Conservation (phyloP, 495 filamentous ascomycete genomes). For the Echria macrotheca region DNA sequence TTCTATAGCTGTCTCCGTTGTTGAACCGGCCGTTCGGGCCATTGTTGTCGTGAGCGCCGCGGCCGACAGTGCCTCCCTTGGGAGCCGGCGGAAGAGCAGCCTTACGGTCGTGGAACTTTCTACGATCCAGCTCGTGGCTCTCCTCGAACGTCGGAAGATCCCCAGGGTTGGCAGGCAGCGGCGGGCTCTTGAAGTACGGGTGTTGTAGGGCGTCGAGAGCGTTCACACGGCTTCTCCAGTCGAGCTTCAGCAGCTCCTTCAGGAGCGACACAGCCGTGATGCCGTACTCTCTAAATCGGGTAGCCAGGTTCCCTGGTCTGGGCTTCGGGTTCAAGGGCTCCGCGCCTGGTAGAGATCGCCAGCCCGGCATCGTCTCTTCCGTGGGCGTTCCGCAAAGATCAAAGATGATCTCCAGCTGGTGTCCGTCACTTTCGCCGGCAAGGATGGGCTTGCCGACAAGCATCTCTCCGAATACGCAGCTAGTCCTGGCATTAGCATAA, state of each 20-base stretch:
- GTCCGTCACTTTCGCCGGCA: conserved; percentile 76
- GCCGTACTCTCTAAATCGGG: conserved; percentile 64
- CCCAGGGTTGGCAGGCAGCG: conserved; percentile 71
- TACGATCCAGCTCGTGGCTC: conserved; percentile 89
- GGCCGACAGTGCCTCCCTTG: conserved; percentile 79
- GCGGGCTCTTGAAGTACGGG: conserved; percentile 76
- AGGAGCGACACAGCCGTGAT: conserved; percentile 68
- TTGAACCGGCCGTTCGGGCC: conserved; percentile 44
- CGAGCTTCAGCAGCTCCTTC: conserved; percentile 75
- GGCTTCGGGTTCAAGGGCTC: conserved; percentile 64
- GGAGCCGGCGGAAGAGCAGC: conserved; percentile 80
- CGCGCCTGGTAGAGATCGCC: conserved; percentile 72
- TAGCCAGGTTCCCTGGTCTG: conserved; percentile 59
- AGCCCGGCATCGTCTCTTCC: conserved; percentile 91
- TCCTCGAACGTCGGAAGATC: conserved; percentile 88
- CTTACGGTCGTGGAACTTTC: conserved; percentile 77
- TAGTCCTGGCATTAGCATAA: too few relatives aligned
- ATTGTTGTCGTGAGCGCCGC: conserved; percentile 54
- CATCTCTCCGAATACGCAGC: conserved; percentile 98
- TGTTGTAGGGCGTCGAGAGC: conserved; percentile 92
- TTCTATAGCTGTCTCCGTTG: conserved; percentile 38
- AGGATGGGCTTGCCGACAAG: conserved; percentile 90
- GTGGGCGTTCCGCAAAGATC: conserved; percentile 88
- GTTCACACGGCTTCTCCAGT: conserved; percentile 84
- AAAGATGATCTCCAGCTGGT: conserved; percentile 90